Evolutionary conservation across 2,329 filamentous ascomycete genomes (phyloP), one percentile per base, ranked within the genome.

Genomic region (Davidsoniella neocaledoniae): DNA sequence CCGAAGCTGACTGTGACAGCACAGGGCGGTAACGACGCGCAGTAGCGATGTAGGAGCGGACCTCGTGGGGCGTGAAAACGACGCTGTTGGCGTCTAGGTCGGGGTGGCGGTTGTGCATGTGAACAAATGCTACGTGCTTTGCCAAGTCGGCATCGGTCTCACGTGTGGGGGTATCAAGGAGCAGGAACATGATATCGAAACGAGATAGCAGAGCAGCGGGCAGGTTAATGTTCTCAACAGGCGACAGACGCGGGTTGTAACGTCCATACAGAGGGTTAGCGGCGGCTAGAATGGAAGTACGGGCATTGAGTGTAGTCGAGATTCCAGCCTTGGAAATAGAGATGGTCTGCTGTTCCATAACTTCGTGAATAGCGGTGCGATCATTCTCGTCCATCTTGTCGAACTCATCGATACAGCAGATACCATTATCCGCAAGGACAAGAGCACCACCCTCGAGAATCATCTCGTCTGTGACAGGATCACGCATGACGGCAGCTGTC

Each of bases 211-310:
- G 77, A 17, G 91, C 91, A 16, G 91, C 91, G n/a, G 91, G 91
- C 39, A 98, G 79, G 66, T 98, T 98, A 68, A 98, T 98, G 66
- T 98, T 98, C 65, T 98, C 91, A 23, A 98, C 88, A 0, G 91
- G 91, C 0, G 90, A 95, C 58, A 98, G 83, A 55, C 87, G 86
- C 51, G 91, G 91, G 68, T 98, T 98, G 72, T 98, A 98, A 55
- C 91, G 86, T 55, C 91, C 91, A 61, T 98, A 98, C 40, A 98
- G 76, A 52, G 91, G 91, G 68, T 98, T 98, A 57, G 91, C 91
- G 17, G 91, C 91, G 16, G 91, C 90, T 14, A 98, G 77, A 60
- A 98, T 94, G 0, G 87, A 94, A 17, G 91, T 96, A 54, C 91
- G 82, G 19, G 91, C 91, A 63, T 98, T 98, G 52, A 98, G 76